Conservation (phyloP, 129 eudicot genomes). For the Pseudognaphalium luteoalbum region DNA sequence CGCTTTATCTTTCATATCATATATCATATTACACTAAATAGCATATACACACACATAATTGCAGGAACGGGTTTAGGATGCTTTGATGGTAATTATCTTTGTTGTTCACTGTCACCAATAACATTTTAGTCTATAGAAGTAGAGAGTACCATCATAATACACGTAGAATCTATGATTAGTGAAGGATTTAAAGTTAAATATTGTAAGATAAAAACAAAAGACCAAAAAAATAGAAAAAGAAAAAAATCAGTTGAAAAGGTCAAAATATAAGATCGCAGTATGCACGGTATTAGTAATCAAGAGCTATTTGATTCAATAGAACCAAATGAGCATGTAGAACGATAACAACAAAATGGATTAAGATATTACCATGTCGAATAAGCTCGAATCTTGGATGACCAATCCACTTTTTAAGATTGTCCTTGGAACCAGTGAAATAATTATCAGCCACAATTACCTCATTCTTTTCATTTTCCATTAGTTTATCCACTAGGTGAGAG, state of each 20-base stretch:
- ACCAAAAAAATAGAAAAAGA: no score
- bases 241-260: no score
- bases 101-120: no score
- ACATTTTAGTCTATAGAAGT: no score
- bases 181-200: no score
- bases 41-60: background rate
- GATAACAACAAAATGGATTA: background rate
- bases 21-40: background rate
- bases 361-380: constrained; percentile 75
- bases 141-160: no score
- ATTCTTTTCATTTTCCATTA: constrained; percentile 93
- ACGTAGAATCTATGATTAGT: no score
- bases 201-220: no score
- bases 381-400: constrained; percentile 97
- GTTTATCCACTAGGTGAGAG: constrained; percentile 84
- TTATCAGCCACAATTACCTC: constrained; percentile 96
- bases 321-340: background rate
- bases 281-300: background rate
- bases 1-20: background rate
- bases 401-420: constrained; percentile 82
- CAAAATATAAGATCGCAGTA: background rate
- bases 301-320: background rate
- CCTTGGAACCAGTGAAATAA: constrained; percentile 91
- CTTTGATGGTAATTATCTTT: no score
- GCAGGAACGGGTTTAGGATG: no score